These are phyloP conservation scores for Bacidia rubella DNA, from an alignment of 495 filamentous ascomycete species.

Conservation along the genomic window DNA sequence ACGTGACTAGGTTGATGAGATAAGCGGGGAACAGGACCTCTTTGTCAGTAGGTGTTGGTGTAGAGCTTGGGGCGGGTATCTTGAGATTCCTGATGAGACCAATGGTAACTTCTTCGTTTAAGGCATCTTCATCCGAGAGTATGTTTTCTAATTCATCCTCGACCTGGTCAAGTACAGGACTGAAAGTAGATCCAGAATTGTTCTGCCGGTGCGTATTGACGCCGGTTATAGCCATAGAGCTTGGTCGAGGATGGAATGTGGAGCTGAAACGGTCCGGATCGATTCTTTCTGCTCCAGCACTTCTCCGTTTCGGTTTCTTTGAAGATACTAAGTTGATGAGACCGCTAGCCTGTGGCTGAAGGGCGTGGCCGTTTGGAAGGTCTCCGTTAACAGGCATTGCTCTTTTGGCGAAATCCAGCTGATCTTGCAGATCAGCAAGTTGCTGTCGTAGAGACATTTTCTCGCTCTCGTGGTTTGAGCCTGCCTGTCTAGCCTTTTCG, in stretches of 20 bases:
- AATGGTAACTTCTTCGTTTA: constrained; percentile 93
- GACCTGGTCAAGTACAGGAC: constrained; percentile 70
- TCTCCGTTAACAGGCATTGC: constrained; percentile 51
- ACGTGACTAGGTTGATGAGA: constrained; percentile 96
- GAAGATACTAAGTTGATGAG: constrained; percentile 94
- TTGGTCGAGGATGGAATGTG: constrained; percentile 84
- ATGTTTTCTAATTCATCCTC: constrained; percentile 88
- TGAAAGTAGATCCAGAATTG: constrained; percentile 54
- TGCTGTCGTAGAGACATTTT: constrained; percentile 75
- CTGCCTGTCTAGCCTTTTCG: constrained; percentile 55
- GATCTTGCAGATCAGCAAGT: constrained; percentile 78
- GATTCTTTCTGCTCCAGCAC: constrained; percentile 77
- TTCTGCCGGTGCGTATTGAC: constrained; percentile 48
- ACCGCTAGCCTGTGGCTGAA: constrained; percentile 47
- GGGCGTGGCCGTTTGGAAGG: constrained; percentile 48
- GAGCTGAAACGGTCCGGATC: constrained; percentile 76
- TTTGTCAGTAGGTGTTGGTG: constrained; percentile 85
- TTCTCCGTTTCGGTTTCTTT: constrained; percentile 93
- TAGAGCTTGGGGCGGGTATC: constrained; percentile 74
- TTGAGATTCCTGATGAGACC: constrained; percentile 92
- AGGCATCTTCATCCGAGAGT: constrained; percentile 82
- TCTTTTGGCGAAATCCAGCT: constrained; percentile 75
- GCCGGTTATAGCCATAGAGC: constrained; percentile 78
- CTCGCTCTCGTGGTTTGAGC: constrained; percentile 62
- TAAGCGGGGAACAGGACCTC: constrained; percentile 98